A percentile compares a stretch with the other conserved stretches of the same genome.
Evolutionary conservation across 2,329 filamentous ascomycete genomes (phyloP).

Genomic region (Plectosphaerella sp.): DNA sequence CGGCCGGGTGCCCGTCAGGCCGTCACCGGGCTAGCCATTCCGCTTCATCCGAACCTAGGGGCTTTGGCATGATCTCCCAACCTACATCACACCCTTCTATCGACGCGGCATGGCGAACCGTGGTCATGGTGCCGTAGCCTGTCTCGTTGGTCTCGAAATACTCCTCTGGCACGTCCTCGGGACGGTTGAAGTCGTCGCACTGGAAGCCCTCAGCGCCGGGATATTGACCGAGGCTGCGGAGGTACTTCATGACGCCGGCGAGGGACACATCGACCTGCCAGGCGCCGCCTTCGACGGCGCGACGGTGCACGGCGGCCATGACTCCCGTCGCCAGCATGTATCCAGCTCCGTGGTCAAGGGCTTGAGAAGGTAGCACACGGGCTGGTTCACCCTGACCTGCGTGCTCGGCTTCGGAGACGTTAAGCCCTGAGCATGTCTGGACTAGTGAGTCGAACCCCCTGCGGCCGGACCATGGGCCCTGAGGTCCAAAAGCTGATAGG

Average conservation of each 20-base stretch:
- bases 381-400: constrained; percentile 31
- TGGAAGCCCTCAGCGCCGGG: constrained; percentile 38
- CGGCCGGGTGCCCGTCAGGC: too few relatives aligned
- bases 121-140: constrained; percentile 39
- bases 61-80: constrained; percentile 47
- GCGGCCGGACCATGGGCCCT: constrained; percentile 33
- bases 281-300: constrained; percentile 36
- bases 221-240: constrained; percentile 49
- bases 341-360: constrained; percentile 50
- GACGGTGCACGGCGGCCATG: constrained; percentile 43
- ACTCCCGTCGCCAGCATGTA: constrained; percentile 52
- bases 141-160: constrained; percentile 40
- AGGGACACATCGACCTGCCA: constrained; percentile 51
- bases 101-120: constrained; percentile 40
- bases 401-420: constrained; percentile 48
- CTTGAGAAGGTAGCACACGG: constrained; percentile 45
- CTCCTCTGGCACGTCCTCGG: constrained; percentile 21
- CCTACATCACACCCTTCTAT: constrained; percentile 41
- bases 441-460: constrained; percentile 49
- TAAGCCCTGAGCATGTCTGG: constrained; percentile 52
- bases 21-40: too few relatives aligned
- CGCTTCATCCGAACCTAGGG: constrained; percentile 39
- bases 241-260: constrained; percentile 50
- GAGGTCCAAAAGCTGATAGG: constrained; percentile 46
- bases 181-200: constrained; percentile 20